Evolutionary conservation across 805 yeast genomes (phyloP).

Genomic region (Cyberlindnera veronae): DNA sequence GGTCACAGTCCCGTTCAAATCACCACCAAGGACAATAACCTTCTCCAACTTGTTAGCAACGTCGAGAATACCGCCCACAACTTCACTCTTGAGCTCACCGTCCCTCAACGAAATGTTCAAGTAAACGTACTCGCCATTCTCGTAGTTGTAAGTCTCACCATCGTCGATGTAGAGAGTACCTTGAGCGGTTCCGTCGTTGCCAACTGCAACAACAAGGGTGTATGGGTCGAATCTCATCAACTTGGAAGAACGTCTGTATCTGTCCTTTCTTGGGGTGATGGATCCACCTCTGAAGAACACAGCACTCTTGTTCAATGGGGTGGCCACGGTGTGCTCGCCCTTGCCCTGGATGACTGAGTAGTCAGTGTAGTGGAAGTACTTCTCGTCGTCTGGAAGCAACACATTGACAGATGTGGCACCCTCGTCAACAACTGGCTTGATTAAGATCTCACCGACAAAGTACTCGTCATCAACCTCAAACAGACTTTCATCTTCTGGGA

Average conservation of each 20-base stretch:
- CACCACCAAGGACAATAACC: conserved; percentile 46
- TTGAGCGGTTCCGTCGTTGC: conserved; percentile 44
- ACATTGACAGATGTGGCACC: conserved; percentile 37
- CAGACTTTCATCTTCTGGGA: conserved; percentile 42
- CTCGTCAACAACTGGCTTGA: conserved; percentile 73
- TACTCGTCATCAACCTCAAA: conserved; percentile 79
- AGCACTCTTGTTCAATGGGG: conserved; percentile 63
- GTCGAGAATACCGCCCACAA: conserved; percentile 26
- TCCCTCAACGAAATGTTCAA: conserved; percentile 39
- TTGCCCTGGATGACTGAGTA: conserved; percentile 32
- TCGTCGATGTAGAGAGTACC: conserved; percentile 78
- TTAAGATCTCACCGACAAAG: conserved; percentile 74
- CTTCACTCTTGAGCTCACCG: conserved; percentile 30
- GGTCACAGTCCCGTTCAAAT: conserved; percentile 11
- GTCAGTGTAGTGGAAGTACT: conserved; percentile 53
- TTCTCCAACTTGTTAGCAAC: conserved; percentile 45
- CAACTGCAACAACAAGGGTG: conserved; percentile 63
- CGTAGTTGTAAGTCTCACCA: conserved; percentile 66
- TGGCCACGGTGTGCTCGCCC: conserved; percentile 38
- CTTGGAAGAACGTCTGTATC: conserved; percentile 76
- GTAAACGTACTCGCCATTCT: conserved; percentile 46
- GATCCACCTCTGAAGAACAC: conserved; percentile 76
- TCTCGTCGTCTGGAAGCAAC: conserved; percentile 41
- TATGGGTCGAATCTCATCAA: conserved; percentile 79
- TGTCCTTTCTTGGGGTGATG: conserved; percentile 60